Percentiles rank a stretch among this genome's conserved stretches.
These are phyloP conservation scores for Suillus sp. DNA, from an alignment of 768 basidiomycete genomes.

Conservation along the genomic window DNA sequence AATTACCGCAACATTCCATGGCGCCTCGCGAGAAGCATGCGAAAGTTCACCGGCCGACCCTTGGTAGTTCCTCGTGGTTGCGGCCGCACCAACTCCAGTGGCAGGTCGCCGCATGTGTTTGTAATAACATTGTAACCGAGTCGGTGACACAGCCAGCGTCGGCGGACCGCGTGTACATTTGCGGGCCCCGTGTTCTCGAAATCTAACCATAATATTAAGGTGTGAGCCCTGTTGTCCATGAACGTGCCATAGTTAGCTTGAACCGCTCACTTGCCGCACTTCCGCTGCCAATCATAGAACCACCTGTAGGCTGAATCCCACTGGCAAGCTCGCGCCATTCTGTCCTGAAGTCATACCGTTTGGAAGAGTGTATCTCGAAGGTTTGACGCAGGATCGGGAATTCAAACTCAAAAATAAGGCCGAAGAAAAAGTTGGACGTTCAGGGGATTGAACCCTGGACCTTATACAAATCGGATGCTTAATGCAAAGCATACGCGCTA, in stretches of 20 bases:
- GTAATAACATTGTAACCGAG: background rate
- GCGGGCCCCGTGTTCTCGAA: slow-evolving; percentile 1
- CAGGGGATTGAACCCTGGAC: slow-evolving; percentile 48
- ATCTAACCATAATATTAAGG: background rate
- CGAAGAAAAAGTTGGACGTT: slow-evolving; percentile 37
- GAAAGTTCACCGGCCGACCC: background rate
- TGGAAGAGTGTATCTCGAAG: background rate
- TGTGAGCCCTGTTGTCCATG: background rate
- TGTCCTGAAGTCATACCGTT: background rate
- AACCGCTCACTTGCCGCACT: background rate
- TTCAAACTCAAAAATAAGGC: too few relatives aligned
- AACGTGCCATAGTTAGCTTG: slow-evolving; percentile 1
- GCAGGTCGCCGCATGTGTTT: background rate
- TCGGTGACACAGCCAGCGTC: background rate
- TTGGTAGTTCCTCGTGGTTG: background rate
- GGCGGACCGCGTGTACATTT: slow-evolving; percentile 1
- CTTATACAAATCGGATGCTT: slow-evolving; percentile 37
- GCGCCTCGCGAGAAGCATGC: background rate
- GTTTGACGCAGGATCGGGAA: too few relatives aligned
- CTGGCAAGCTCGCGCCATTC: background rate
- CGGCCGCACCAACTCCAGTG: slow-evolving; percentile 3
- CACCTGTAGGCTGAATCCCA: background rate
- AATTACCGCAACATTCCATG: background rate
- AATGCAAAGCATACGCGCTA: slow-evolving; percentile 47
- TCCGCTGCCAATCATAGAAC: background rate